Conservation (phyloP, 2,329 filamentous ascomycete genomes). For the Colletotrichum navitas region DNA sequence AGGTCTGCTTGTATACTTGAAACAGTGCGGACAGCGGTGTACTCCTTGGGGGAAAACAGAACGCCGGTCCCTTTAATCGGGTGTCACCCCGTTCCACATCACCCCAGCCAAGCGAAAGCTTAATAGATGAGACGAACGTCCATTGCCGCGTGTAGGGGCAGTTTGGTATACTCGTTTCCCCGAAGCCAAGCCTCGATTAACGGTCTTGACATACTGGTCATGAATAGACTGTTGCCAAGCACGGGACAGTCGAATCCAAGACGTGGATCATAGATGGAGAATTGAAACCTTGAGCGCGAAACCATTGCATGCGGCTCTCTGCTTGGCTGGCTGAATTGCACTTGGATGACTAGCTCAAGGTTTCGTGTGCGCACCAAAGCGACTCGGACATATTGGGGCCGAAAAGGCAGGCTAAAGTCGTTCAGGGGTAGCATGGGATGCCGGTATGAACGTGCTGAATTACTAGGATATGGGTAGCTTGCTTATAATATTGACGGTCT, state of each 20-base stretch:
- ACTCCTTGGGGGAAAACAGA: neutral
- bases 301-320: neutral
- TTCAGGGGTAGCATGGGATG: neutral
- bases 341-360: neutral
- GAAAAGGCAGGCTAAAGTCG: too few species aligned
- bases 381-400: neutral
- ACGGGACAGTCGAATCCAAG: neutral
- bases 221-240: neutral
- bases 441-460: too few species aligned
- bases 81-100: neutral
- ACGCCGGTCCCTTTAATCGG: neutral
- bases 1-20: neutral
- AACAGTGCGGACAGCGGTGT: neutral
- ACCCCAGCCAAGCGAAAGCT: neutral
- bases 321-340: neutral
- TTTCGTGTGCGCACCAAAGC: neutral
- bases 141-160: too few species aligned
- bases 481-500: neutral
- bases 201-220: neutral
- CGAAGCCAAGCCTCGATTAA: neutral
- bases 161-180: too few species aligned
- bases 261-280: neutral
- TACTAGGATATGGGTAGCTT: neutral
- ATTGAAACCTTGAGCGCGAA: too few species aligned
- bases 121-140: conserved; percentile 24